Conservation (phyloP, 495 filamentous ascomycete species). For the Lichenothelia convexa region DNA sequence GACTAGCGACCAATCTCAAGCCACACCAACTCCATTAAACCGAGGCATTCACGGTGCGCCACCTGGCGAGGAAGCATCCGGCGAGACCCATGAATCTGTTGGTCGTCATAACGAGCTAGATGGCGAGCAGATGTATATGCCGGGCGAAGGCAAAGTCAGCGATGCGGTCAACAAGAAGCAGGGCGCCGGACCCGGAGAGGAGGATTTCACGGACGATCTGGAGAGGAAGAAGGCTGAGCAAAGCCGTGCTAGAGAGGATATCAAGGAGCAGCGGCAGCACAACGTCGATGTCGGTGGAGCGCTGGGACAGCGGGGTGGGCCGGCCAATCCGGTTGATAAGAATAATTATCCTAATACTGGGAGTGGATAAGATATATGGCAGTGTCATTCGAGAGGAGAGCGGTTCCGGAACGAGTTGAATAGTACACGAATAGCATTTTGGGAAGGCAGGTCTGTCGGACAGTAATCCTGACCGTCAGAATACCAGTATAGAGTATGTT, state of each 20-base stretch:
- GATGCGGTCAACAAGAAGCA: conserved; percentile 14
- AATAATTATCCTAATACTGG: conserved; percentile 14
- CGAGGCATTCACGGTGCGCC: conserved; percentile 18
- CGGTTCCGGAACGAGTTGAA: too few species aligned
- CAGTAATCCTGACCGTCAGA: too few species aligned
- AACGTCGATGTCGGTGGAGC: conserved; percentile 18
- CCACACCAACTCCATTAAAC: conserved; percentile 13
- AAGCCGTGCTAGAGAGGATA: conserved; percentile 13
- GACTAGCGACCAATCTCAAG: conserved; percentile 6
- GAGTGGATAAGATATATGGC: too few species aligned
- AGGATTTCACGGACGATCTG: conserved; percentile 19
- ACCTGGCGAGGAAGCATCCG: conserved; percentile 18
- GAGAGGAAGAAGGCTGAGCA: conserved; percentile 29
- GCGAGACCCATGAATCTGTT: conserved; percentile 16
- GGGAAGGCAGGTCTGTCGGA: too few species aligned
- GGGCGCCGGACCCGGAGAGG: conserved; percentile 9
- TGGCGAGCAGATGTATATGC: conserved; percentile 20
- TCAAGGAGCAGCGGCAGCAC: conserved; percentile 14
- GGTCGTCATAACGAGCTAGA: conserved; percentile 21
- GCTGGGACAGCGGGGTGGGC: conserved; percentile 22
- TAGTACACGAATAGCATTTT: too few species aligned
- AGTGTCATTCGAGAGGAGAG: too few species aligned
- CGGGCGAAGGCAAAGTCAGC: conserved; percentile 21
- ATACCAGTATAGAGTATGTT: too few species aligned
- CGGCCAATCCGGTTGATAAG: conserved; percentile 22